Evolutionary conservation across 345 rosid species (phyloP).

Genomic region (Gossypioides kirkii): DNA sequence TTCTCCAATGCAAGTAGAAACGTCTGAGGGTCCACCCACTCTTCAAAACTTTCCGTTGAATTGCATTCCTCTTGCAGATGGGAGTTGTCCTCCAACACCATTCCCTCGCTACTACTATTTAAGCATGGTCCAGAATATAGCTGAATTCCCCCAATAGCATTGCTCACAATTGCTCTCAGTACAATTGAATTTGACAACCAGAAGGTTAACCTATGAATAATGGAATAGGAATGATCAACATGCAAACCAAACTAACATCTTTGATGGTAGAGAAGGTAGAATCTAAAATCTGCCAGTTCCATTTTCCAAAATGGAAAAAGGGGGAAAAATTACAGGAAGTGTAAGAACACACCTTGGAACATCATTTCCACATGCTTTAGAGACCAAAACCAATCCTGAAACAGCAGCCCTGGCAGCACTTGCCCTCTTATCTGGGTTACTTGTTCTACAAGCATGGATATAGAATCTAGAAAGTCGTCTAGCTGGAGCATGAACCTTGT

Average conservation of each 20-base stretch:
- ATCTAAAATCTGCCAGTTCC: slow-evolving; percentile 7
- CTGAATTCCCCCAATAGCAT: slow-evolving; percentile 33
- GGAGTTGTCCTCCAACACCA: slow-evolving; percentile 7
- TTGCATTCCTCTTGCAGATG: slow-evolving; percentile 12
- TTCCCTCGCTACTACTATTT: slow-evolving; percentile 5
- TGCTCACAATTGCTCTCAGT: slow-evolving; percentile 59
- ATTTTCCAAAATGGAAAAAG: not conserved
- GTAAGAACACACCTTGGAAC: slow-evolving; percentile 59
- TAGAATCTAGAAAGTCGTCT: slow-evolving; percentile 87
- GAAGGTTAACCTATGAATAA: slow-evolving; percentile 63
- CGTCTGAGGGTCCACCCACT: slow-evolving; percentile 60
- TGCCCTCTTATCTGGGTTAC: slow-evolving; percentile 44
- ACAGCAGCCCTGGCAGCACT: slow-evolving; percentile 67
- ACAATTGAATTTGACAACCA: slow-evolving; percentile 85
- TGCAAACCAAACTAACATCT: not conserved
- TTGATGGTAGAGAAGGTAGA: not conserved
- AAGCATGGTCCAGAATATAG: slow-evolving; percentile 12
- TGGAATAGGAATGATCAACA: slow-evolving; percentile 12
- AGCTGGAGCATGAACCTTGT: slow-evolving; percentile 84
- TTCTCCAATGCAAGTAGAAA: slow-evolving; percentile 62
- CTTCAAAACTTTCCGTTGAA: slow-evolving; percentile 29
- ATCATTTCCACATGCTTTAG: slow-evolving; percentile 93
- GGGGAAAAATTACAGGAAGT: not conserved
- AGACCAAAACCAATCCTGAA: slow-evolving; percentile 81
- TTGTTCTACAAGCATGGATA: slow-evolving; percentile 60